Conservation (phyloP, 768 basidiomycete species). For the Lepiota venenata region DNA sequence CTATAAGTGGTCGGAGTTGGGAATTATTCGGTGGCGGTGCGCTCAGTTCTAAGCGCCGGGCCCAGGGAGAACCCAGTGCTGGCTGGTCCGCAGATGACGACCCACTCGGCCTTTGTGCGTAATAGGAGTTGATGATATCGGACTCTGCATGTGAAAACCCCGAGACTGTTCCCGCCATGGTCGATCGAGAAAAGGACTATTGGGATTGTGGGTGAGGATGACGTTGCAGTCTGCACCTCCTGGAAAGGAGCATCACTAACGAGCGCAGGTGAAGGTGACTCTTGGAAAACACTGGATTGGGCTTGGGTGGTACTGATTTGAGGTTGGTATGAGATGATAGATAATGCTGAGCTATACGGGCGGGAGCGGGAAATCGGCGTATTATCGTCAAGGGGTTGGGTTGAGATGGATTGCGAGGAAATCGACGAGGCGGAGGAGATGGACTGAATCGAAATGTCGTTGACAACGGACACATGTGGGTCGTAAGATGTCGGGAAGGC, state of each 20-base stretch:
- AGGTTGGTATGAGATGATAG: slow-evolving; percentile 5
- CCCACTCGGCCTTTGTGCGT: background rate
- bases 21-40: slow-evolving; percentile 3
- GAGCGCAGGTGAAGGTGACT: slow-evolving; percentile 2
- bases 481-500: background rate
- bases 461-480: background rate
- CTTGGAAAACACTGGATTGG: slow-evolving; percentile 6
- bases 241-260: background rate
- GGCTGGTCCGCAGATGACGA: slow-evolving; percentile 3
- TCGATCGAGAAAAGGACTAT: background rate
- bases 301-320: background rate
- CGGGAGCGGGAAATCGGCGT: background rate
- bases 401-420: background rate
- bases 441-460: background rate
- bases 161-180: background rate
- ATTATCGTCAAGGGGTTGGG: slow-evolving; percentile 2
- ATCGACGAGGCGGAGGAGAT: background rate
- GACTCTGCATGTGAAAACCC: slow-evolving; percentile 5
- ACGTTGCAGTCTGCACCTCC: background rate
- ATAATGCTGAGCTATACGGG: background rate
- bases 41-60: background rate
- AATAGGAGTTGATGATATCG: slow-evolving; percentile 8
- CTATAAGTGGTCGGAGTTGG: background rate
- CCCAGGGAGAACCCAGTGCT: background rate
- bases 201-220: background rate